These are phyloP conservation scores for Cubamyces lactineus DNA, from an alignment of 768 basidiomycete species.

Conservation along the genomic window DNA sequence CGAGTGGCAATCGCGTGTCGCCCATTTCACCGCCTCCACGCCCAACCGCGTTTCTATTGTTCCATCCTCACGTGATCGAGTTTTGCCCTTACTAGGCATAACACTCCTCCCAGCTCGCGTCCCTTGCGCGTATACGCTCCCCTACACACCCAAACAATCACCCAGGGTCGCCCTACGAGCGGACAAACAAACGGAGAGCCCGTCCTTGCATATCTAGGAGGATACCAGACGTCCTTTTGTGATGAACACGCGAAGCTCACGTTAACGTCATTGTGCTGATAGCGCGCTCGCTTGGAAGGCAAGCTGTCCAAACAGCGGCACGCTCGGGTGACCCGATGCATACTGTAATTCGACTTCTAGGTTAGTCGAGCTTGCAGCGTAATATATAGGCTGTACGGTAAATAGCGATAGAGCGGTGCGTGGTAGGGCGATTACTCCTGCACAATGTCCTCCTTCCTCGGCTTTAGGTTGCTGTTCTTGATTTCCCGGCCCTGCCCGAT, in stretches of 20 bases:
- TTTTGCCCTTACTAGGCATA: slow-evolving; percentile 18
- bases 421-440: slow-evolving; percentile 49
- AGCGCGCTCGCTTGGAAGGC: no score
- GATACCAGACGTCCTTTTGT: no score
- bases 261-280: no score
- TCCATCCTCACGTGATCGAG: slow-evolving; percentile 22
- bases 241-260: no score
- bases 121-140: no score
- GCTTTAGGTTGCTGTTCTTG: slow-evolving; percentile 60
- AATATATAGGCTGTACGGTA: slow-evolving; percentile 22
- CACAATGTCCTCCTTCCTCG: slow-evolving; percentile 96
- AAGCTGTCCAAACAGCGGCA: no score
- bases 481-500: slow-evolving; percentile 85
- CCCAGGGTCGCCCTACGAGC: background rate
- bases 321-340: no score
- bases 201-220: no score
- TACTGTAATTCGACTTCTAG: background rate
- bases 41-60: slow-evolving; percentile 18
- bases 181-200: background rate
- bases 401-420: slow-evolving; percentile 7
- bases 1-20: background rate
- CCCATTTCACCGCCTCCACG: background rate
- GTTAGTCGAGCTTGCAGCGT: background rate
- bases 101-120: background rate
- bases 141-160: background rate